Evolutionary conservation across 208 protist genomes (phyloP).

Genomic region (Acanthamoeba divionensis): DNA sequence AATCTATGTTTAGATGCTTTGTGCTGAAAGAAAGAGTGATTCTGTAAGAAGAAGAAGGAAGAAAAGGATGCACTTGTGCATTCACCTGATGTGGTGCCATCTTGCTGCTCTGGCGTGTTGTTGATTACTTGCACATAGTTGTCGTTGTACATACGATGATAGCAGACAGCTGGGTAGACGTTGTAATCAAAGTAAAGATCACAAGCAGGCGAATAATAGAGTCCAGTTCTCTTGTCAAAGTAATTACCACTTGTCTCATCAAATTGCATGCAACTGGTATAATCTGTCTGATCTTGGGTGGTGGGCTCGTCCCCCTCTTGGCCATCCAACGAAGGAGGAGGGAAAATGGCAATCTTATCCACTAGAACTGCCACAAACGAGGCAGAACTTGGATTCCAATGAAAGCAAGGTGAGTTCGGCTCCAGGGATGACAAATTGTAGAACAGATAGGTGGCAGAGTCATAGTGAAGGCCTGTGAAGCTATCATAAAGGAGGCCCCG

Average conservation of each 20-base stretch:
- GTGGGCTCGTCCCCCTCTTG: too few relatives aligned
- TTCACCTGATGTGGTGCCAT: background rate
- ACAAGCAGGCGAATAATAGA: background rate
- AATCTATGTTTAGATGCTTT: too few relatives aligned
- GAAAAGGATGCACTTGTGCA: too few relatives aligned
- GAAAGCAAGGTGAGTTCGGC: background rate
- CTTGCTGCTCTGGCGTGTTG: too few relatives aligned
- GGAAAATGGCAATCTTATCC: background rate
- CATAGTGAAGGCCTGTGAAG: background rate
- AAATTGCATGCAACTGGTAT: too few relatives aligned
- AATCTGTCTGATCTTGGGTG: too few relatives aligned
- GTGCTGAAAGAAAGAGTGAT: too few relatives aligned
- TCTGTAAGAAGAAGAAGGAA: too few relatives aligned
- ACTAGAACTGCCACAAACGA: background rate
- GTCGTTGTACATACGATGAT: background rate
- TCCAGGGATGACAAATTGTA: slow-evolving; percentile 5
- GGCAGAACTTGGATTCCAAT: background rate
- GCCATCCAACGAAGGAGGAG: background rate
- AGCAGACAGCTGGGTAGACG: background rate
- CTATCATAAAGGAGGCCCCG: background rate
- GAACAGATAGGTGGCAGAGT: background rate
- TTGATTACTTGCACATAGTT: slow-evolving; percentile 24
- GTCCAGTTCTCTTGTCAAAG: background rate
- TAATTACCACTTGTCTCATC: background rate
- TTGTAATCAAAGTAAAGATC: slow-evolving; percentile 37